phyloP scores from a whole-genome alignment of 495 filamentous ascomycete species.

The Tuber umbilicatum region DNA sequence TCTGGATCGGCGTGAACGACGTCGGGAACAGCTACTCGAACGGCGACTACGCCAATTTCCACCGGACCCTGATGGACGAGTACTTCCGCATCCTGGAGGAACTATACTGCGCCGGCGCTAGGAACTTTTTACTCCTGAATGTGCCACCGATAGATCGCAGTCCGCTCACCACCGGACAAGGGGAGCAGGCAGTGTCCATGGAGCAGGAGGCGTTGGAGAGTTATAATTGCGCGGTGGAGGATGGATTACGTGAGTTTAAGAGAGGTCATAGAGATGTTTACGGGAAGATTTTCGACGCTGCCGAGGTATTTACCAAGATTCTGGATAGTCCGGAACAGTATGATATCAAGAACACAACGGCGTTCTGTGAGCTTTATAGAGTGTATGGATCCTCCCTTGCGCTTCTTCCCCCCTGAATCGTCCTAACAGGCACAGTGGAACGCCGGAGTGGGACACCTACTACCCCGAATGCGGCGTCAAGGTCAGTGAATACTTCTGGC shows the following conservation, averaged over 20 bases:
- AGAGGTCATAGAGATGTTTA: conserved; percentile 43
- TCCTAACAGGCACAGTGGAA: conserved; percentile 47
- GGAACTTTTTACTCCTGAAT: conserved; percentile 69
- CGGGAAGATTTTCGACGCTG: conserved; percentile 48
- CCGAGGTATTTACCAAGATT: conserved; percentile 50
- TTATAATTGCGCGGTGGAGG: conserved; percentile 42
- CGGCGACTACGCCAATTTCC: conserved; percentile 46
- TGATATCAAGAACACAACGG: conserved; percentile 51
- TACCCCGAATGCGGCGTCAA: conserved; percentile 48
- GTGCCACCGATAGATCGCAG: conserved; percentile 67
- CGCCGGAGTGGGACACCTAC: conserved; percentile 48
- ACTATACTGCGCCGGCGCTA: conserved; percentile 56
- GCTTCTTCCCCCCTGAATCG: not conserved
- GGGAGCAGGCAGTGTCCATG: conserved; percentile 27
- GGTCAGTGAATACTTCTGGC: conserved; percentile 59
- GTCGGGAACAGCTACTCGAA: conserved; percentile 58
- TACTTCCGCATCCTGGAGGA: conserved; percentile 54
- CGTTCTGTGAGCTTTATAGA: conserved; percentile 51
- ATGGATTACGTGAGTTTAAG: conserved; percentile 44
- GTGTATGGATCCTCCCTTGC: conserved; percentile 45
- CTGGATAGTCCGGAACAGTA: conserved; percentile 51
- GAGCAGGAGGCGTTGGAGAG: conserved; percentile 39
- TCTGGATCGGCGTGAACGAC: conserved; percentile 79
- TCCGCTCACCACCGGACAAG: conserved; percentile 48
- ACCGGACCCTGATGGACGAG: conserved; percentile 52